Evolutionary conservation across 179 eudicot species (phyloP).

Genomic region (Silene coronaria): DNA sequence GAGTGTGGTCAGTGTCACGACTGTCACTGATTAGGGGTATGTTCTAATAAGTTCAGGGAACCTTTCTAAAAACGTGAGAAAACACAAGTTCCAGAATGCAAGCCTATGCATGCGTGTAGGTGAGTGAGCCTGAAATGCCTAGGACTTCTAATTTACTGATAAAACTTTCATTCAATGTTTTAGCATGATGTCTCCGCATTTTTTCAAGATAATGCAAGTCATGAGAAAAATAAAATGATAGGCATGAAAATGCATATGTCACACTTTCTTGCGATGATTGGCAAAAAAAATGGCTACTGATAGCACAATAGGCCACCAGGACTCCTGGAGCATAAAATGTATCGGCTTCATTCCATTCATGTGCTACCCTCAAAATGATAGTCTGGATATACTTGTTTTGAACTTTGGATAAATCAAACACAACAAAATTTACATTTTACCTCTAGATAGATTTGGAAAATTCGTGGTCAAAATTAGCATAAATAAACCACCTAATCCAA

Average conservation of each 20-base stretch:
- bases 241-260: background rate
- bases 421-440: too few species aligned
- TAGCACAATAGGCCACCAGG: too few species aligned
- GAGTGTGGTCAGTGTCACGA: background rate
- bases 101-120: background rate
- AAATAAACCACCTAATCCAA: background rate
- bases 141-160: too few species aligned
- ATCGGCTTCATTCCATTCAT: too few species aligned
- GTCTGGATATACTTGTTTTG: too few species aligned
- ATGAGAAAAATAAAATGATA: background rate
- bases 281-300: too few species aligned
- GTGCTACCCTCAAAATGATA: too few species aligned
- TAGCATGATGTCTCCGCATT: background rate
- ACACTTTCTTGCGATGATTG: background rate
- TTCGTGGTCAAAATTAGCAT: too few species aligned
- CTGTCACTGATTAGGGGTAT: background rate
- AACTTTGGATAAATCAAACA: too few species aligned
- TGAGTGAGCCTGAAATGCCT: too few species aligned
- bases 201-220: background rate
- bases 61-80: background rate
- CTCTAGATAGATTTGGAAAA: too few species aligned
- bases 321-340: too few species aligned
- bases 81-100: background rate
- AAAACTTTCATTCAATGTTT: background rate
- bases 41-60: background rate